Conservation (phyloP, 2,329 filamentous ascomycete species). For the Tolypocladium cylindrosporum region DNA sequence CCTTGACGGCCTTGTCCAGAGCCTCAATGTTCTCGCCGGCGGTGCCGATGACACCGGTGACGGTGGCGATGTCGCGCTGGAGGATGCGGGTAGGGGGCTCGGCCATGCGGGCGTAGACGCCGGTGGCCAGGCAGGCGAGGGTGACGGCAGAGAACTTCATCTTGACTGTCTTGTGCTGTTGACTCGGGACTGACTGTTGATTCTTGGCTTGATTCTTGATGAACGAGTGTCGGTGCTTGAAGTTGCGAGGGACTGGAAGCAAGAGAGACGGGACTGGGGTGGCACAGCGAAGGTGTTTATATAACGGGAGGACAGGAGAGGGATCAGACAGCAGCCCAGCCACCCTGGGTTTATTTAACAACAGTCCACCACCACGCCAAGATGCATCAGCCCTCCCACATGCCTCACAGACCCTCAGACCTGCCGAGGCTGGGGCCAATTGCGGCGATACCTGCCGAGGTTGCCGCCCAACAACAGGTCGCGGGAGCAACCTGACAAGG, state of each 20-base stretch:
- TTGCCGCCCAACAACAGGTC: not conserved
- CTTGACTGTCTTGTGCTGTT: slow-evolving; percentile 1
- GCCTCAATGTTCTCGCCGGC: slow-evolving; percentile 7
- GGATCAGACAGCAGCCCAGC: not conserved
- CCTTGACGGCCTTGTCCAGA: slow-evolving; percentile 12
- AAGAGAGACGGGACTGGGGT: not conserved
- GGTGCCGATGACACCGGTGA: slow-evolving; percentile 5
- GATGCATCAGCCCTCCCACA: not conserved
- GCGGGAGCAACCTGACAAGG: not conserved
- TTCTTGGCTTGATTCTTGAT: not conserved
- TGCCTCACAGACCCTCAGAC: not conserved
- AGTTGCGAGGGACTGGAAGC: not conserved
- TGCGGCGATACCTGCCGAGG: not conserved
- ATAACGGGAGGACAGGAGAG: not conserved
- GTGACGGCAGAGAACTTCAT: slow-evolving; percentile 10
- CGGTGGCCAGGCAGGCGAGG: slow-evolving; percentile 6
- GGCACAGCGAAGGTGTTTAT: not conserved
- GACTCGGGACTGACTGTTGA: not conserved
- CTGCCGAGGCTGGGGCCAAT: not conserved
- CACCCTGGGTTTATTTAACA: not conserved
- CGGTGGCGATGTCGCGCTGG: slow-evolving; percentile 5
- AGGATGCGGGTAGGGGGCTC: slow-evolving; percentile 1
- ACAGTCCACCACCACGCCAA: not conserved
- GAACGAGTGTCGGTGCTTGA: slow-evolving; percentile 6
- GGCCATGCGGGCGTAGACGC: slow-evolving; percentile 2